Evolutionary conservation across 352 stramenopile genomes (phyloP), one percentile per base, ranked within the genome.

Genomic region (Pythium periplocum): DNA sequence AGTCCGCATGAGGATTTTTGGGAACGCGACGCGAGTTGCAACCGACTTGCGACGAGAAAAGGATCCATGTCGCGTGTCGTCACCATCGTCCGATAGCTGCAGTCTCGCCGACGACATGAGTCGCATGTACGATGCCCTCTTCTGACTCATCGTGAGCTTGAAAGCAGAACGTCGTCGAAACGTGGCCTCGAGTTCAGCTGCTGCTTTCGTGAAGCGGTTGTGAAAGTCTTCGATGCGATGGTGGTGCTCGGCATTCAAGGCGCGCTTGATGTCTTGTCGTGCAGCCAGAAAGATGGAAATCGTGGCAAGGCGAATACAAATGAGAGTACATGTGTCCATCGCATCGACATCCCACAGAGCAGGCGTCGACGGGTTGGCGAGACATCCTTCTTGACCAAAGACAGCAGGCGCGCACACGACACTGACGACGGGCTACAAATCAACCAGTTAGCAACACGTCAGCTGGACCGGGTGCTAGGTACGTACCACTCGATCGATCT

Each of bases 381-480:
- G 69, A 2, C 65, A 71, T 8, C 64, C 66, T 64, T 89, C 80
- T 37, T 91, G 78, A 11, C 76, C 78, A 52, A 91, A 83, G n/a
- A 88, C 69, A 0, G 81, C 72, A n/a, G 81, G 81, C 4, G 78
- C 72, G 39, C 68, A 54, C 3, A 88, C 59, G 35, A 87, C 73
- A n/a, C 71, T 78, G 26, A 89, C 62, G 9, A 91, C 62, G 8
- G 70, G 65, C 56, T 76, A 34, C 46, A 51, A 12, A 10, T 4
- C 17, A 17, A 53, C 10, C 45, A 50, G 1, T n/a, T 35, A 38
- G 7, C 51, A 35, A 2, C 11, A 31, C 17, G 17, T 26, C 17
- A 26, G 17, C 17, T 26, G 17, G 17, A 26, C 17, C 17, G 17
- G 17, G 17, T 26, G 17, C 17, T 26, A 26, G 17, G 17, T 26